Percentiles rank a stretch among this genome's conserved stretches.
phyloP scores from a whole-genome alignment of 768 basidiomycete species.

The Boletus eberwhitei region DNA sequence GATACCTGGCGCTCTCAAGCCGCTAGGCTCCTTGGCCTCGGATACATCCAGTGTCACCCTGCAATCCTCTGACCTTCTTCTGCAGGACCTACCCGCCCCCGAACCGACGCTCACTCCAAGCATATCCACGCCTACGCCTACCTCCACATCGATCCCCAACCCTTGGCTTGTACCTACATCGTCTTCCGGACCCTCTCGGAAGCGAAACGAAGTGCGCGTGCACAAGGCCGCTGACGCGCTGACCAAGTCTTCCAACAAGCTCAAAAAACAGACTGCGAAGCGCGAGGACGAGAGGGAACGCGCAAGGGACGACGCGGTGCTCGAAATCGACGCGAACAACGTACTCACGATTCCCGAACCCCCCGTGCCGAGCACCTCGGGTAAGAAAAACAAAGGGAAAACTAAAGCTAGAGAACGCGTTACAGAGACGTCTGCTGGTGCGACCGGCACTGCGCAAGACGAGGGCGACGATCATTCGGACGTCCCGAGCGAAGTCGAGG shows the following conservation, averaged over 20 bases:
- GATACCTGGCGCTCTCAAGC: constrained; percentile 6
- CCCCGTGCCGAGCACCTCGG: background rate
- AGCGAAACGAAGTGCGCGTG: constrained; percentile 70
- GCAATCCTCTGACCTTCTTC: constrained; percentile 51
- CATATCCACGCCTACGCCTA: constrained; percentile 16
- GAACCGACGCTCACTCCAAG: constrained; percentile 10
- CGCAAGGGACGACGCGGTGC: constrained; percentile 67
- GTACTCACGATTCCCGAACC: constrained; percentile 20
- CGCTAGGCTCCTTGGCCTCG: constrained; percentile 36
- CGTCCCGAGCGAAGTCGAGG: constrained; percentile 63
- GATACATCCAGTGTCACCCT: constrained; percentile 71
- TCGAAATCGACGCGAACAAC: constrained; percentile 60
- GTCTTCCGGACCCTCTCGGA: constrained; percentile 52
- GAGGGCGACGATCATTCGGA: constrained; percentile 44
- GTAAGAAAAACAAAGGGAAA: constrained; percentile 21
- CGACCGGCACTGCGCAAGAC: background rate
- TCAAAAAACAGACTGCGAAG: constrained; percentile 64
- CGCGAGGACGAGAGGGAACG: constrained; percentile 54
- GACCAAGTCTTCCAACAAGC: constrained; percentile 69
- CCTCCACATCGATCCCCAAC: constrained; percentile 41
- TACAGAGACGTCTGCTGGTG: constrained; percentile 7
- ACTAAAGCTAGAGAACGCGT: background rate
- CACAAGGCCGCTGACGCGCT: constrained; percentile 59
- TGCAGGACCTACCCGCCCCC: constrained; percentile 27
- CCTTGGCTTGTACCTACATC: constrained; percentile 70